These are phyloP conservation scores for Rhizophora apiculata DNA, from an alignment of 345 rosid genomes.

Conservation along the genomic window DNA sequence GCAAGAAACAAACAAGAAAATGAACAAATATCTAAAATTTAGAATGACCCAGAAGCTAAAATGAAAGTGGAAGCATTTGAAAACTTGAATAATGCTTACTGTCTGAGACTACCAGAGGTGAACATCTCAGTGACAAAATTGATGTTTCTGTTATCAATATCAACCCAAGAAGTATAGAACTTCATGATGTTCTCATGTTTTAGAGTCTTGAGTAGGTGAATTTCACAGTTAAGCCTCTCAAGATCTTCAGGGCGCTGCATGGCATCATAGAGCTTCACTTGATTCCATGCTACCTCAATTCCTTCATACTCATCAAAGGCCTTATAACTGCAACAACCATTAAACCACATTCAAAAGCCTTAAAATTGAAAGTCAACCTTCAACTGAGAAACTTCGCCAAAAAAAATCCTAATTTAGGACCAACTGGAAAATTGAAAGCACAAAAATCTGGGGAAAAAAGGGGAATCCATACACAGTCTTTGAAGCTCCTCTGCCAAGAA, in stretches of 20 bases:
- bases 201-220: slow-evolving; percentile 89
- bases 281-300: slow-evolving; percentile 99
- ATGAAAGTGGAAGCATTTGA: background rate
- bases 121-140: slow-evolving; percentile 96
- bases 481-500: slow-evolving; percentile 29
- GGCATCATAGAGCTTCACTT: slow-evolving; percentile 88
- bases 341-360: slow-evolving; percentile 1
- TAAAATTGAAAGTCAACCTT: background rate
- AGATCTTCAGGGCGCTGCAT: slow-evolving; percentile 90
- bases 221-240: slow-evolving; percentile 87
- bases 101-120: slow-evolving; percentile 93
- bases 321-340: slow-evolving; percentile 52
- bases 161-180: slow-evolving; percentile 94
- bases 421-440: background rate
- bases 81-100: slow-evolving; percentile 47
- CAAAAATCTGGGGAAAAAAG: background rate
- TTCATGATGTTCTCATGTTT: slow-evolving; percentile 93
- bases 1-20: slow-evolving; percentile 9
- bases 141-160: slow-evolving; percentile 69
- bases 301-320: slow-evolving; percentile 97
- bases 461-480: slow-evolving; percentile 23
- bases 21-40: slow-evolving; percentile 1
- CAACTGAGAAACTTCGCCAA: background rate
- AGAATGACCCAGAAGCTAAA: slow-evolving; percentile 10
- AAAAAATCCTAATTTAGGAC: background rate